These are phyloP conservation scores for Lineolata rhizophorae DNA, from an alignment of 495 filamentous ascomycete genomes.

Conservation along the genomic window DNA sequence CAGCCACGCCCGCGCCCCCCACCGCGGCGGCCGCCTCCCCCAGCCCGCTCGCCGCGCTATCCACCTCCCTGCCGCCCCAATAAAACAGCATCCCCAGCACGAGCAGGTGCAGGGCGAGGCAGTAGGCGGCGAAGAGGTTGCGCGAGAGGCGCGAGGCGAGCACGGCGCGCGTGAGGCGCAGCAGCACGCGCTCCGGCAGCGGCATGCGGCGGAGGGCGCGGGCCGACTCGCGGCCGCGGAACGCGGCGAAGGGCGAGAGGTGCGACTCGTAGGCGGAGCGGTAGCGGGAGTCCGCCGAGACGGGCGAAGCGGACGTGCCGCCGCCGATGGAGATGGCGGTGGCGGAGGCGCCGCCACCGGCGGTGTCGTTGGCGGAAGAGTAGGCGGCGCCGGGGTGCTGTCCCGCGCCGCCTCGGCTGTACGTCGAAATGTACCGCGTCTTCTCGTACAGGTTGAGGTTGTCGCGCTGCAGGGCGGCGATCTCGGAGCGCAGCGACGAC, in stretches of 20 bases:
- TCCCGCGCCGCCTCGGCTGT: conserved; percentile 37
- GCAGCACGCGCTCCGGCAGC: conserved; percentile 71
- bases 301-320: conserved; percentile 34
- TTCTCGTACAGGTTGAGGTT: conserved; percentile 96
- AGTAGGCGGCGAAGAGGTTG: conserved; percentile 92
- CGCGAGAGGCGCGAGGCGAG: conserved; percentile 74
- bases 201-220: conserved; percentile 92
- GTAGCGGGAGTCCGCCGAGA: conserved; percentile 59
- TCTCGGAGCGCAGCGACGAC: conserved; percentile 72
- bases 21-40: conserved; percentile 22
- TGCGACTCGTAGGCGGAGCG: conserved; percentile 71
- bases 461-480: conserved; percentile 83
- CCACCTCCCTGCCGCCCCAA: conserved; percentile 26
- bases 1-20: conserved; percentile 16
- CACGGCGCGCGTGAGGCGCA: conserved; percentile 76
- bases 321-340: conserved; percentile 41
- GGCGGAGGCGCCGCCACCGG: not conserved
- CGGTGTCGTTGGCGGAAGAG: conserved; percentile 42
- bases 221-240: conserved; percentile 74
- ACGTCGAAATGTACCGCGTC: conserved; percentile 85
- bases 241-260: conserved; percentile 86
- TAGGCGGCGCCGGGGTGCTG: conserved; percentile 25
- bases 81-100: conserved; percentile 73
- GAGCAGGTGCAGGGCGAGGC: conserved; percentile 66
- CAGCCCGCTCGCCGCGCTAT: conserved; percentile 23